Percentiles rank a stretch among this genome's conserved stretches.
Evolutionary conservation across 2,329 filamentous ascomycete species (phyloP).

Genomic region (Xylaria sp.): DNA sequence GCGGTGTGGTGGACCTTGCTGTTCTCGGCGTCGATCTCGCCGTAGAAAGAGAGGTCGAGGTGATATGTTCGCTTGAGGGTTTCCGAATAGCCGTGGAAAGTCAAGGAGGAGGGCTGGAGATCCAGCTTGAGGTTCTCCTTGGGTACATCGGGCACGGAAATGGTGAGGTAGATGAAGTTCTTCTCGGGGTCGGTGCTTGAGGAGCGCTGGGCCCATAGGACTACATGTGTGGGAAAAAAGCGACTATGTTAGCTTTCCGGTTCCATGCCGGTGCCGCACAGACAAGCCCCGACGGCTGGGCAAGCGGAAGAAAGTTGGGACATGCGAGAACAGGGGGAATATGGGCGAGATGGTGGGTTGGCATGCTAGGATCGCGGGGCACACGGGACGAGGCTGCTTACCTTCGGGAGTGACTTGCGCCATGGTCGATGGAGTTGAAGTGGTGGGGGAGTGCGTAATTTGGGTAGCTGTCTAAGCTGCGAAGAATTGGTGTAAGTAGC

Average conservation of each 20-base stretch:
- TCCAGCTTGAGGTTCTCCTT: conserved; percentile 82
- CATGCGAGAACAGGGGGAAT: background rate
- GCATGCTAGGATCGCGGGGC: conserved; percentile 22
- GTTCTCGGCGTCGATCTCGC: conserved; percentile 86
- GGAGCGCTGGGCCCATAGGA: conserved; percentile 98
- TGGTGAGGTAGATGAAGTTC: conserved; percentile 95
- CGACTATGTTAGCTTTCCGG: conserved; percentile 25
- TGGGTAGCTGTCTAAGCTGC: conserved; percentile 15
- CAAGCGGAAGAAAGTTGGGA: background rate
- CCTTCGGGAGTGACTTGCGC: conserved; percentile 55
- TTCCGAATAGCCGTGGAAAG: conserved; percentile 84
- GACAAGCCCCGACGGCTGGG: background rate
- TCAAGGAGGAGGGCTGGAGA: conserved; percentile 79
- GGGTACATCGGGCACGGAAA: conserved; percentile 87
- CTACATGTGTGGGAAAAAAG: conserved; percentile 58
- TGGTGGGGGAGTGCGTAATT: conserved; percentile 7
- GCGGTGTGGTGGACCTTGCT: conserved; percentile 89
- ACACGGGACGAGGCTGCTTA: conserved; percentile 41
- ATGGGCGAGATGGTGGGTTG: conserved; percentile 1
- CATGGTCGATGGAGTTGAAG: conserved; percentile 40
- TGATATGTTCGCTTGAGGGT: conserved; percentile 89
- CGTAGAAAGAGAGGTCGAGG: conserved; percentile 87
- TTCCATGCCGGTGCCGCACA: background rate
- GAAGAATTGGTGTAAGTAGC: conserved; percentile 20
- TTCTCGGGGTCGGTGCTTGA: conserved; percentile 80